These are phyloP conservation scores for Boechera retrofracta DNA, from an alignment of 345 rosid genomes.

Conservation along the genomic window DNA sequence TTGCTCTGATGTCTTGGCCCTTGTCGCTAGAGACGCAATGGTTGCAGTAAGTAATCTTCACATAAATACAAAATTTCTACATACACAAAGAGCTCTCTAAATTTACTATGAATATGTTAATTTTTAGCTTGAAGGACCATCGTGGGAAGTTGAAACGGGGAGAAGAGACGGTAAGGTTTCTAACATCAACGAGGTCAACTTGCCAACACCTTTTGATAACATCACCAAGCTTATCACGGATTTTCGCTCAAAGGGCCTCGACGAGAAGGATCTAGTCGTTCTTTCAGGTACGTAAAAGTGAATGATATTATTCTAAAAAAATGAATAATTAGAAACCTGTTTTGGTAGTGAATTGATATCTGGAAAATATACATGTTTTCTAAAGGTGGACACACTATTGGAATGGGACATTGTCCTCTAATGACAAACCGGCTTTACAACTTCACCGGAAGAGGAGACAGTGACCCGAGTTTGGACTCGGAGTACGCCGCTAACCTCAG, in stretches of 20 bases:
- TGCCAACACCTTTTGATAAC: constrained; percentile 66
- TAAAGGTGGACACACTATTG: constrained; percentile 71
- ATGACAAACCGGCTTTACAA: constrained; percentile 70
- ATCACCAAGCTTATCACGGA: constrained; percentile 52
- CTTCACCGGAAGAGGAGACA: constrained; percentile 66
- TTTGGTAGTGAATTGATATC: not conserved
- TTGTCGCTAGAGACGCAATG: constrained; percentile 65
- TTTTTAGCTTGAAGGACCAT: constrained; percentile 48
- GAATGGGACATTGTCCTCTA: constrained; percentile 57
- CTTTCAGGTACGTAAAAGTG: constrained; percentile 58
- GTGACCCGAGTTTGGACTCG: constrained; percentile 61
- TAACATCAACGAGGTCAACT: constrained; percentile 49
- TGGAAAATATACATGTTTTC: not conserved
- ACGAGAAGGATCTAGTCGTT: constrained; percentile 68
- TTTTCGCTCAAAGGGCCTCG: constrained; percentile 54
- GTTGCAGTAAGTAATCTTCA: constrained; percentile 50
- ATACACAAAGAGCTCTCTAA: not conserved
- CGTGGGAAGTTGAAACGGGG: constrained; percentile 78
- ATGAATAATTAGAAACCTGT: not conserved
- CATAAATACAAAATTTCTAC: not conserved
- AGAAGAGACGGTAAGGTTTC: constrained; percentile 75
- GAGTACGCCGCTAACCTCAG: constrained; percentile 51
- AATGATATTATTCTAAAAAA: not conserved
- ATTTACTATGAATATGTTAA: not conserved
- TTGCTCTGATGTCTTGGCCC: constrained; percentile 66